Evolutionary conservation across 2,329 filamentous ascomycete genomes (phyloP).

Genomic region (Parafenestella ontariensis): DNA sequence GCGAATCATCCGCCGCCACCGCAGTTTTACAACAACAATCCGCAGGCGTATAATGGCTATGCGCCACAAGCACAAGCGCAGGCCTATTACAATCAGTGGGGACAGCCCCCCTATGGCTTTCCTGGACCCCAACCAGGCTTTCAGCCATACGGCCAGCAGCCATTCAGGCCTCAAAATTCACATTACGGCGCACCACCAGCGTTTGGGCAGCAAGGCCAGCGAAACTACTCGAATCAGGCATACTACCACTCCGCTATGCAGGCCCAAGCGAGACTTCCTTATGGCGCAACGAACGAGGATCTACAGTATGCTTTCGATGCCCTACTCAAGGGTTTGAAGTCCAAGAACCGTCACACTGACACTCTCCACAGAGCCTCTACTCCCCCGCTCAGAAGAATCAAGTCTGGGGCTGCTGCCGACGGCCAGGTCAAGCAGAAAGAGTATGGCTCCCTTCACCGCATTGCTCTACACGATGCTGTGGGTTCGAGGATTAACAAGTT

Average conservation of each 20-base stretch:
- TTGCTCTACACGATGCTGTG: slow-evolving; percentile 1
- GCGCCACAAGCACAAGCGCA: slow-evolving; percentile 23
- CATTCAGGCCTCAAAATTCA: slow-evolving; percentile 3
- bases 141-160: slow-evolving; percentile 7
- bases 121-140: slow-evolving; percentile 8
- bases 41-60: slow-evolving; percentile 14
- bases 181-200: slow-evolving; percentile 4
- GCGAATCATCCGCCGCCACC: slow-evolving; percentile 10
- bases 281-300: slow-evolving; percentile 19
- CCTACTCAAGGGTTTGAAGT: slow-evolving; percentile 15
- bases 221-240: slow-evolving; percentile 18
- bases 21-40: slow-evolving; percentile 14
- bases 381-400: slow-evolving; percentile 21
- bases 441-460: slow-evolving; percentile 24
- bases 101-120: slow-evolving; percentile 18
- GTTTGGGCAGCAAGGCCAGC: slow-evolving; percentile 8
- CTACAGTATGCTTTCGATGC: slow-evolving; percentile 29
- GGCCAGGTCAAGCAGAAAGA: slow-evolving; percentile 21
- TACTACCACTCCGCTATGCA: slow-evolving; percentile 20
- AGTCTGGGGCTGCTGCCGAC: slow-evolving; percentile 16
- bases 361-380: slow-evolving; percentile 20
- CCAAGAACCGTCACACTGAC: slow-evolving; percentile 23
- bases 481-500: slow-evolving; percentile 31
- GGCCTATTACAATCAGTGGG: slow-evolving; percentile 29
- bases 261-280: slow-evolving; percentile 14